These are phyloP conservation scores for Debaryomyces fabryi DNA, from an alignment of 1,139 yeast genomes.

Conservation along the genomic window DNA sequence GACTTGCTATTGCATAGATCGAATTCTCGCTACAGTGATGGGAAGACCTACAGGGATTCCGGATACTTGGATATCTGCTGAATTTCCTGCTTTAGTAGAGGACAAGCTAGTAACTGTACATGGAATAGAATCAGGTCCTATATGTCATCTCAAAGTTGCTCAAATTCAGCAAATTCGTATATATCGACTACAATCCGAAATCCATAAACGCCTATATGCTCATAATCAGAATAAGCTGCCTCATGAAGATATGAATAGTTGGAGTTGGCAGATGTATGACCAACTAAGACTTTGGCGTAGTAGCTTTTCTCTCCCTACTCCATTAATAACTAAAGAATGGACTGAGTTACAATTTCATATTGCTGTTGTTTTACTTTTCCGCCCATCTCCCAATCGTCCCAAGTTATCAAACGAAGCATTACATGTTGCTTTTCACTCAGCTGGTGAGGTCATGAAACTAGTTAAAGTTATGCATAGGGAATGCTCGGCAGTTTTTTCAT, in stretches of 20 bases:
- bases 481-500: constrained; percentile 14
- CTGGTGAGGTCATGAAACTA: constrained; percentile 16
- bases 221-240: neutral
- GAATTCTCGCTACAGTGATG: constrained; percentile 14
- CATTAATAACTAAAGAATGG: constrained; percentile 17
- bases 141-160: constrained; percentile 14
- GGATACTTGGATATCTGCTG: constrained; percentile 15
- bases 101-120: constrained; percentile 13
- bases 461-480: constrained; percentile 16
- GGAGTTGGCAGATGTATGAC: constrained; percentile 18
- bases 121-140: constrained; percentile 13
- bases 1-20: constrained; percentile 16
- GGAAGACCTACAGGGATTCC: constrained; percentile 16
- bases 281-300: constrained; percentile 14
- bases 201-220: constrained; percentile 12
- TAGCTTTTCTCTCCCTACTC: constrained; percentile 12
- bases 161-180: constrained; percentile 14
- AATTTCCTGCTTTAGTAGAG: constrained; percentile 14
- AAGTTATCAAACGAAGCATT: constrained; percentile 13
- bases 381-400: constrained; percentile 16
- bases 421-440: constrained; percentile 17
- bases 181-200: constrained; percentile 15
- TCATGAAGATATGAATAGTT: constrained; percentile 6
- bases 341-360: constrained; percentile 16
- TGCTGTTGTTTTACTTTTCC: constrained; percentile 14